Evolutionary conservation across 805 yeast species (phyloP), one percentile per base, ranked within the genome.

Genomic region (Yarrowia bubula): DNA sequence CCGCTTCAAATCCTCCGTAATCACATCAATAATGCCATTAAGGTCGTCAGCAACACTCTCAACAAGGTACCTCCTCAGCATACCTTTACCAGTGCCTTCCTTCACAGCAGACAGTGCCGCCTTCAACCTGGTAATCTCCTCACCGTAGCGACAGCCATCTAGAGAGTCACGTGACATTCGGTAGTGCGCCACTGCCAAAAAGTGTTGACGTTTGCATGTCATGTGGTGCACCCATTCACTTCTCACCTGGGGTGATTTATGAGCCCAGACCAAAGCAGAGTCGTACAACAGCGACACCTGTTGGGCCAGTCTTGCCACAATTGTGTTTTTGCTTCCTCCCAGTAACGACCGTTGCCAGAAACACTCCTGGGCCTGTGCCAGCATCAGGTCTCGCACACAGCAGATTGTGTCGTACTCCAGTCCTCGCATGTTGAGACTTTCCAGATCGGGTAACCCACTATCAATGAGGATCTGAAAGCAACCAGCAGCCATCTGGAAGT

Each of bases 361-460:
- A 11, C 85, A 81, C 71, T 92, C 97, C 74, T 92, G 97, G 0
- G 96, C 95, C 71, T 90, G 96, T 0, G 96, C 95, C 43, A 89
- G 72, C 83, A 84, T 83, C 39, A 91, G 71, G 11, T 73, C 69
- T 41, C 80, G 75, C 63, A 92, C 75, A 15, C 86, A 78, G 11
- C 77, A 75, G 9, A 88, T 70, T 0, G 90, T 83, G 11, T 80
- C 79, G 1, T 66, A 47, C 43, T 84, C 84, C 14, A 89, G 74
- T 62, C 85, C 90, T 33, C 78, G 67, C 42, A 44, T 37, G 43
- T 43, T 58, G 35, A 35, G 50, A 10, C 43, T 43, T 17, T 61
- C 57, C 32, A 61, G 14, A 13, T 46, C 48, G 4, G 80, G 79
- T 8, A 73, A 68, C 4, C 69, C 64, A 8, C 70, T 66, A 8